These are phyloP conservation scores for Trichosporon faecale DNA, from an alignment of 1,284 basidiomycete genomes.

Conservation along the genomic window DNA sequence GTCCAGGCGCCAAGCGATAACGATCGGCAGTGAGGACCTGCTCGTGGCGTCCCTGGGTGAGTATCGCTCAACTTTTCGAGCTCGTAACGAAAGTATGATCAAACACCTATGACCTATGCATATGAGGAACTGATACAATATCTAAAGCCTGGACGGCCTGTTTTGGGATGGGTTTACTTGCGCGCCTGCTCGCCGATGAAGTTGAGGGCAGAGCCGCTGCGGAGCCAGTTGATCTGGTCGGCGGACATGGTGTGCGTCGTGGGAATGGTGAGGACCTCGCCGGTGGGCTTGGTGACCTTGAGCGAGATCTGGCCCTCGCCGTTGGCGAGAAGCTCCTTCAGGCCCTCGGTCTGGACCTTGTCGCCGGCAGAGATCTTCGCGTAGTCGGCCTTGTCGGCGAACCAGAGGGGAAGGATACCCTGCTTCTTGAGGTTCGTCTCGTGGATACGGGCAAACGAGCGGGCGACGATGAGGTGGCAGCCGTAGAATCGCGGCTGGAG, in stretches of 20 bases:
- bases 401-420: slow-evolving; percentile 88
- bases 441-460: slow-evolving; percentile 97
- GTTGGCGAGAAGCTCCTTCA: slow-evolving; percentile 59
- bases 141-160: background rate
- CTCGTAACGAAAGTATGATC: background rate
- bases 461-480: slow-evolving; percentile 75
- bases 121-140: slow-evolving; percentile 15
- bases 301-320: slow-evolving; percentile 54
- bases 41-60: slow-evolving; percentile 9
- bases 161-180: slow-evolving; percentile 7
- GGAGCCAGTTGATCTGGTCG: slow-evolving; percentile 84
- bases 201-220: slow-evolving; percentile 82
- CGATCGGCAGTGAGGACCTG: background rate
- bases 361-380: slow-evolving; percentile 76
- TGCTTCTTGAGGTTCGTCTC: slow-evolving; percentile 99
- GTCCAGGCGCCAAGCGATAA: slow-evolving; percentile 2
- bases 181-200: slow-evolving; percentile 49
- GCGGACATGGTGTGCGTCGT: slow-evolving; percentile 82
- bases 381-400: slow-evolving; percentile 82
- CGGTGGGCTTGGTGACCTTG: slow-evolving; percentile 65
- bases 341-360: slow-evolving; percentile 59
- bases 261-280: slow-evolving; percentile 64
- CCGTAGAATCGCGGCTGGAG: slow-evolving; percentile 95
- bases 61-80: background rate
- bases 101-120: slow-evolving; percentile 13